These are phyloP conservation scores for Liriodendron chinense DNA, from an alignment of 164 flowering plant genomes.

Conservation along the genomic window DNA sequence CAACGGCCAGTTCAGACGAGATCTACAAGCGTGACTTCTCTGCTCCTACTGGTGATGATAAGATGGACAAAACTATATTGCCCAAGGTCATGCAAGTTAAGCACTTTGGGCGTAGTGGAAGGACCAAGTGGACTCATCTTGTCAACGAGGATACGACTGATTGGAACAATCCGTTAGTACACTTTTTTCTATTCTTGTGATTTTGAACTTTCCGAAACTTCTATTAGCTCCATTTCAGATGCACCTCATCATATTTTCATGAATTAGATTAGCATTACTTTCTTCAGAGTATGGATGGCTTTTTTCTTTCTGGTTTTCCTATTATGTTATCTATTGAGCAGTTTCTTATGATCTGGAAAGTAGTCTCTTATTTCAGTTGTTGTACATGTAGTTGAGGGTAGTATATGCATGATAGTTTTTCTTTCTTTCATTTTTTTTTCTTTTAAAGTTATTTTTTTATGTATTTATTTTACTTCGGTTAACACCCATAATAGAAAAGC, in stretches of 20 bases:
- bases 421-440: no score
- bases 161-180: conserved; percentile 87
- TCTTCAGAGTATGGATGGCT: no score
- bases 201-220: background rate
- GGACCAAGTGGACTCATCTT: conserved; percentile 96
- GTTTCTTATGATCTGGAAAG: no score
- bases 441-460: no score
- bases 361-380: no score
- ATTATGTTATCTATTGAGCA: no score
- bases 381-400: no score
- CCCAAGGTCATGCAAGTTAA: conserved; percentile 97
- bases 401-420: no score
- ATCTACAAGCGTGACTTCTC: conserved; percentile 75
- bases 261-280: no score
- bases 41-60: conserved; percentile 90
- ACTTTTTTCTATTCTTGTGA: background rate
- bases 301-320: no score
- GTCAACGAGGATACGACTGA: conserved; percentile 96
- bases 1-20: conserved; percentile 49
- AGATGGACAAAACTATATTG: conserved; percentile 75
- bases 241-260: background rate
- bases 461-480: no score
- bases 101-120: conserved; percentile 96
- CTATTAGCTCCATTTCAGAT: background rate
- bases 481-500: no score